Base-by-base conservation (phyloP, 441 rosid genomes). In the Brassica balearica region DNA sequence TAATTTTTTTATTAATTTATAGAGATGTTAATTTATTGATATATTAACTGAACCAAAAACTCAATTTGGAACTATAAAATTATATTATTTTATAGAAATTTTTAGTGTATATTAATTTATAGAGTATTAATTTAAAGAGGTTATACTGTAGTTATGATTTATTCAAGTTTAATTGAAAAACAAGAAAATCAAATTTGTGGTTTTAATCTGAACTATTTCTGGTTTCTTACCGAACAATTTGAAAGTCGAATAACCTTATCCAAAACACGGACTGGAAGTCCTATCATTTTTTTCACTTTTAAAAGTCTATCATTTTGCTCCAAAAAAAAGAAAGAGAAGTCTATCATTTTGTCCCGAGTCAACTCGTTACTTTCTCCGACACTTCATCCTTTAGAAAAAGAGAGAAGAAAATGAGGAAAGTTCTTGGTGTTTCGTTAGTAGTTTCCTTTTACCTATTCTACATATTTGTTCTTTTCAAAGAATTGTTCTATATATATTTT, bases 111-210 rank as follows among this genome's bases (percentile, higher is more conserved):
- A 19, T 19, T 19, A 19, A 19, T 19, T 19, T 19, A 19, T 1
- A 19, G 1, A 19, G 19, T 19, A 19, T 19, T 19, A 19, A 19
- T 19, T 19, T 19, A 19, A 19, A 19, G 19, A 19, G 19, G 1
- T 19, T 17, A 17, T 17, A 17, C 19, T 92, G 48, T 41, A 41
- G 48, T 41, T 41, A 41, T 41, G 3, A 3, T 41, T 41, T 41
- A 41, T 41, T 41, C 5, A 41, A 41, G 48, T 41, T 41, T 41
- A 41, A 41, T 41, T 41, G 48, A 41, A 41, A 41, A 41, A 9
- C 4, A 8, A 10, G 0, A 41, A 41, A 41, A 41, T 41, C 48
- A 41, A 41, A 9, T 38, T 41, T 2, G 48, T 41, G 48, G 48
- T 41, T 41, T 41, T 41, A 41, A 41, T 41, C 48, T 10, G n/a